Base-by-base conservation (phyloP, 2,329 filamentous ascomycete genomes). In the Diaporthe amygdali region DNA sequence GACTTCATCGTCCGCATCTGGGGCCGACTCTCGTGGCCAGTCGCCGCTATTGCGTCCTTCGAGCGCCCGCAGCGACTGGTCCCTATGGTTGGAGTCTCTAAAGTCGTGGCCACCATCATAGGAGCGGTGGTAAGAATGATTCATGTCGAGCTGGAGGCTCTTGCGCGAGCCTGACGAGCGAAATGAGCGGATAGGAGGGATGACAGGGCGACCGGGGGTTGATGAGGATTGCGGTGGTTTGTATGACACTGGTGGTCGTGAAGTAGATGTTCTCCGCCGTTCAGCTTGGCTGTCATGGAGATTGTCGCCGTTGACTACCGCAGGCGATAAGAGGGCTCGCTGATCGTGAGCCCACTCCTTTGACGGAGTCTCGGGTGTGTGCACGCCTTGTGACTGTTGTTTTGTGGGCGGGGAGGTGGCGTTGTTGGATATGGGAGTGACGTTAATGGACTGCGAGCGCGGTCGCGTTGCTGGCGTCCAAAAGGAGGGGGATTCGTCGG, bases 161-260 rank as follows among this genome's bases (percentile, higher is more conserved):
- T 85, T 87, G 74, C 89, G 87, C 72, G 87, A 87, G 75, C 85
- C 86, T 46, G 88, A 89, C 32, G 88, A 89, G 72, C 88, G 85
- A 74, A 89, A 89, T 10, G 83, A 82, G 68, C 88, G 85, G 76
- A 89, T 89, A 9, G 88, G 88, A 20, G 88, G 86, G 49, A 89
- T 83, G 30, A 78, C 76, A 20, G 79, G 75, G 49, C 76, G 79
- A 52, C 77, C 77, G 47, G 69, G 51, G 22, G 78, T 76, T 56
- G 74, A 74, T 49, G 77, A 75, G 73, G 69, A 77, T 66, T 78
- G 76, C 56, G 82, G 83, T 32, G 82, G 81, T 74, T 83, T 86
- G 79, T 86, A 88, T 27, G 88, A 89, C 71, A 87, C 79, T 27
- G 87, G 87, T 51, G 84, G 84, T 77, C 87, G 80, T 80, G 82